Evolutionary conservation across 345 rosid species (phyloP).

Genomic region (Brassica carinata): DNA sequence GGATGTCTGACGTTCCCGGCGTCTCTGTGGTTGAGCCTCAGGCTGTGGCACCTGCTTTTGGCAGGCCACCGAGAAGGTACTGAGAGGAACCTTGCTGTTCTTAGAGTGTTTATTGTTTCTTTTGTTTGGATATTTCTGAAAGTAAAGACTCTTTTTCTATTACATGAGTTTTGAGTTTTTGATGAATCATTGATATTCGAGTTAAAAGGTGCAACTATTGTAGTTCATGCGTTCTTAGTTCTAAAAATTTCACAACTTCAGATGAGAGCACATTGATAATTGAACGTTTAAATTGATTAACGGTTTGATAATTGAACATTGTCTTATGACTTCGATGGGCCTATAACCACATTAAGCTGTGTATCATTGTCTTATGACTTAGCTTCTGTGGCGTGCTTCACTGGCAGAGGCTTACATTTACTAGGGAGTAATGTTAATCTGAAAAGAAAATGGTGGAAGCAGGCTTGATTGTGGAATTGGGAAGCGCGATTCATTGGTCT

Average conservation of each 20-base stretch:
- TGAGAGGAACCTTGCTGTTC: conserved; percentile 21
- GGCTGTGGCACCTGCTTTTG: conserved; percentile 36
- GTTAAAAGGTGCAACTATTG: background rate
- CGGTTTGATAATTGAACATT: background rate
- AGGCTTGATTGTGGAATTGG: background rate
- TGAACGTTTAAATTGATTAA: background rate
- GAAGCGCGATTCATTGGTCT: background rate
- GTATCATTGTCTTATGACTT: background rate
- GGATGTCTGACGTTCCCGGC: conserved; percentile 68
- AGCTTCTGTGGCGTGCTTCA: too few species aligned
- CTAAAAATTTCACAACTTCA: background rate
- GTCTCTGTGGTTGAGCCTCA: conserved; percentile 59
- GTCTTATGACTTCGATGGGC: too few species aligned
- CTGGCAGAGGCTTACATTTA: too few species aligned
- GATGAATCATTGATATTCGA: background rate
- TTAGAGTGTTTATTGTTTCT: conserved; percentile 15
- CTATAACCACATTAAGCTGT: too few species aligned
- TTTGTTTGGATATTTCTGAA: conserved; percentile 5
- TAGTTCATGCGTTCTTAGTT: background rate
- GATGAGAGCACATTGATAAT: background rate
- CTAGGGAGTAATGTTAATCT: background rate
- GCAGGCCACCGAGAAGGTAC: conserved; percentile 45
- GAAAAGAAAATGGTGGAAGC: background rate
- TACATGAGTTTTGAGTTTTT: background rate
- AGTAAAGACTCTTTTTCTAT: background rate